A percentile compares a stretch with the other conserved stretches of the same genome.
phyloP scores from a whole-genome alignment of 495 filamentous ascomycete species.

The Podospora pseudoanserina region DNA sequence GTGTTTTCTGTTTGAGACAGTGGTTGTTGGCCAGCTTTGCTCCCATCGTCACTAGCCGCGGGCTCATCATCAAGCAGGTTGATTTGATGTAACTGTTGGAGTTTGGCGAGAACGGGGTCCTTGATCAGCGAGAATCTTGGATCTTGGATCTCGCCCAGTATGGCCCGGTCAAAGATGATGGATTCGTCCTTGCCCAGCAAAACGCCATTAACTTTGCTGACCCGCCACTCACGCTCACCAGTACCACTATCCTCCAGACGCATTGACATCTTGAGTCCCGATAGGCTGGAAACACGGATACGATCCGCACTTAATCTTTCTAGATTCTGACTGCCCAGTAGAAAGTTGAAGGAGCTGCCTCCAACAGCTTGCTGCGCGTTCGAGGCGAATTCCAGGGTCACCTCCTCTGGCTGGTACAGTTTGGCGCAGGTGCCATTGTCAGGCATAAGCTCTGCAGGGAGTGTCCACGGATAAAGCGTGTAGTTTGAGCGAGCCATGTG shows the following conservation, averaged over 20 bases:
- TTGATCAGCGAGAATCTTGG: slow-evolving; percentile 76
- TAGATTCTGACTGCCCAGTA: slow-evolving; percentile 46
- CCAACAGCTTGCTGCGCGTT: slow-evolving; percentile 53
- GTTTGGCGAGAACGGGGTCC: slow-evolving; percentile 67
- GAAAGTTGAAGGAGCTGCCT: slow-evolving; percentile 54
- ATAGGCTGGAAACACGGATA: slow-evolving; percentile 72
- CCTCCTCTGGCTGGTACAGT: slow-evolving; percentile 50
- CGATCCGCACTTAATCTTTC: slow-evolving; percentile 58
- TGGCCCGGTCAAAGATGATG: slow-evolving; percentile 73
- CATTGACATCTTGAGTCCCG: slow-evolving; percentile 75
- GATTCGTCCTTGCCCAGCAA: slow-evolving; percentile 85
- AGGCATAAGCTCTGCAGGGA: slow-evolving; percentile 70
- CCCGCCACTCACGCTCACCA: slow-evolving; percentile 52
- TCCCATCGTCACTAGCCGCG: background rate
- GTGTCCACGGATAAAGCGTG: slow-evolving; percentile 88
- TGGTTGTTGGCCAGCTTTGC: slow-evolving; percentile 7
- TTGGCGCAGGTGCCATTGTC: slow-evolving; percentile 65
- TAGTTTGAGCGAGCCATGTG: slow-evolving; percentile 52
- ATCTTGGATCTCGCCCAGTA: slow-evolving; percentile 72
- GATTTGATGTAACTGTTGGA: slow-evolving; percentile 45
- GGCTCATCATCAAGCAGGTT: slow-evolving; percentile 50
- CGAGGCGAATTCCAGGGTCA: slow-evolving; percentile 79
- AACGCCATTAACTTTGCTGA: slow-evolving; percentile 75
- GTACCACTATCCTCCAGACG: slow-evolving; percentile 57
- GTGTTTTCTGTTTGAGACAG: background rate